phyloP scores from a whole-genome alignment of 768 basidiomycete species.

The Kwoniella shandongensis region DNA sequence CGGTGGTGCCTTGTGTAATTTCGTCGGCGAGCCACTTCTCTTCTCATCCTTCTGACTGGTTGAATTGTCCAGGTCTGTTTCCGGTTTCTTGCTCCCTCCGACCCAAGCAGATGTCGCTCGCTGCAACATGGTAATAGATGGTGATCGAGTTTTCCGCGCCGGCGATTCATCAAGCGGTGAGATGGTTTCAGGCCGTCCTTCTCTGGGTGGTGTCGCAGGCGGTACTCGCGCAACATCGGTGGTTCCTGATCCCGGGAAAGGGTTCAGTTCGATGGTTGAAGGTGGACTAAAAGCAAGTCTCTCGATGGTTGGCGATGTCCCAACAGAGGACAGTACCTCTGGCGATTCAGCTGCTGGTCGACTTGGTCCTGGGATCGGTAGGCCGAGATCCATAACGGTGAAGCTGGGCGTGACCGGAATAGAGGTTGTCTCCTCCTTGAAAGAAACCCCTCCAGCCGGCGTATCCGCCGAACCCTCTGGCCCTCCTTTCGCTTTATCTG shows the following conservation, averaged over 20 bases:
- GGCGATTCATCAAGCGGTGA: conserved; percentile 19
- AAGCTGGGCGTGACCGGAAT: conserved; percentile 19
- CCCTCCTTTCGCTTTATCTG: conserved; percentile 1
- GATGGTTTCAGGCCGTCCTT: not conserved
- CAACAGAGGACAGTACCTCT: not conserved
- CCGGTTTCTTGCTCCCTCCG: conserved; percentile 77
- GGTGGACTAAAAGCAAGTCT: not conserved
- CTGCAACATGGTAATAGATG: conserved; percentile 95
- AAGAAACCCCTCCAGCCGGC: conserved; percentile 13
- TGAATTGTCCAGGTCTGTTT: conserved; percentile 29
- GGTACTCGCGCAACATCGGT: not conserved
- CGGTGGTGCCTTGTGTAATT: conserved; percentile 42
- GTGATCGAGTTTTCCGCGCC: conserved; percentile 65
- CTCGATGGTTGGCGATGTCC: not conserved
- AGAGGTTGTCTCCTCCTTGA: conserved; percentile 19
- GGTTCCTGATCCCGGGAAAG: conserved; percentile 4
- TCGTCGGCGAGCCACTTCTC: conserved; percentile 38
- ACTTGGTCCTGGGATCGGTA: conserved; percentile 12
- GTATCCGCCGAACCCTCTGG: conserved; percentile 2
- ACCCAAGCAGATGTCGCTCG: conserved; percentile 83
- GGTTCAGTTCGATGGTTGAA: conserved; percentile 2
- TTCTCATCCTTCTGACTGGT: conserved; percentile 14
- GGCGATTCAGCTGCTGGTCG: conserved; percentile 3
- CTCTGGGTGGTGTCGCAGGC: conserved; percentile 27
- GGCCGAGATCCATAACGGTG: conserved; percentile 25